These are phyloP conservation scores for Cubamyces sp. DNA, from an alignment of 768 basidiomycete species.

Conservation along the genomic window DNA sequence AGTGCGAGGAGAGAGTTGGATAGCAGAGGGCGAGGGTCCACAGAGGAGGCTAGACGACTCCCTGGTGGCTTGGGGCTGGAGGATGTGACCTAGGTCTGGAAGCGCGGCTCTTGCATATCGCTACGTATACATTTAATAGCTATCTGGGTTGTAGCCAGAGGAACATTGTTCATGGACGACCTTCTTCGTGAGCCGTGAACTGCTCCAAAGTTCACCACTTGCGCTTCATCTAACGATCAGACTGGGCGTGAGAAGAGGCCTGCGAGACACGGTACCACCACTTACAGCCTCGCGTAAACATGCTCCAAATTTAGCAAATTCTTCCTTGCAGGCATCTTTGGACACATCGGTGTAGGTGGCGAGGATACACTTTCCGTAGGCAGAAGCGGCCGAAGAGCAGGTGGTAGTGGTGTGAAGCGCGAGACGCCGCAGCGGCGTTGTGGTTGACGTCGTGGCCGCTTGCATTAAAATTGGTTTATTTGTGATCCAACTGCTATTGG, in stretches of 20 bases:
- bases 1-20: slow-evolving; percentile 12
- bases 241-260: slow-evolving; percentile 4
- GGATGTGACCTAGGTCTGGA: slow-evolving; percentile 14
- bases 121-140: neutral
- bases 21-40: slow-evolving; percentile 34
- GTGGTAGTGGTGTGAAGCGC: slow-evolving; percentile 75
- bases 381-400: slow-evolving; percentile 70
- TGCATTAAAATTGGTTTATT: slow-evolving; percentile 16
- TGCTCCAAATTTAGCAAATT: slow-evolving; percentile 82
- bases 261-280: slow-evolving; percentile 33
- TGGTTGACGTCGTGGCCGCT: slow-evolving; percentile 35
- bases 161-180: too few relatives aligned
- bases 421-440: slow-evolving; percentile 60
- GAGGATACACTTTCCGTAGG: slow-evolving; percentile 89
- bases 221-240: slow-evolving; percentile 51
- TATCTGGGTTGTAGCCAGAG: neutral
- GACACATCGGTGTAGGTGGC: slow-evolving; percentile 81
- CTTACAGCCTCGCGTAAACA: slow-evolving; percentile 83
- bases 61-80: slow-evolving; percentile 36
- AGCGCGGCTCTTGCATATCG: neutral
- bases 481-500: too few relatives aligned
- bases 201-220: slow-evolving; percentile 46
- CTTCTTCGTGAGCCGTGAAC: too few relatives aligned
- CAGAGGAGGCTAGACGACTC: slow-evolving; percentile 41
- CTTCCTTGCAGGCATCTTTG: slow-evolving; percentile 81